These are phyloP conservation scores for Durio zibethinus DNA, from an alignment of 345 rosid genomes.

Conservation along the genomic window DNA sequence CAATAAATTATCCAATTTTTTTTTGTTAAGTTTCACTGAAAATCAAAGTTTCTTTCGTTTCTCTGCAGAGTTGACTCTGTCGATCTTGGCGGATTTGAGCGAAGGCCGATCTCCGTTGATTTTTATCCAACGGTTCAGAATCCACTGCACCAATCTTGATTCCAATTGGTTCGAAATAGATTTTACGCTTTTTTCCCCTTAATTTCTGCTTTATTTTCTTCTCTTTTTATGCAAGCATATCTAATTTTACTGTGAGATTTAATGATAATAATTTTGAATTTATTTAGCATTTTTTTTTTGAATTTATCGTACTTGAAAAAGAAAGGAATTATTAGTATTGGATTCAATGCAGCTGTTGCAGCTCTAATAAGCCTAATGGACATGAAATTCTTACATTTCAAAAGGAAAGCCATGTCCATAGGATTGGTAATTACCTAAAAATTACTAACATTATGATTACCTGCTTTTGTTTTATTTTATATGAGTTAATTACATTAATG, in stretches of 20 bases:
- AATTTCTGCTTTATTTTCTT: neutral
- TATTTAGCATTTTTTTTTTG: neutral
- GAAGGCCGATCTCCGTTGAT: constrained; percentile 48
- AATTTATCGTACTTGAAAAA: neutral
- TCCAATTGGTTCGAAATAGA: constrained; percentile 43
- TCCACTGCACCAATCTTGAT: constrained; percentile 49
- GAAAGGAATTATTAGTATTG: neutral
- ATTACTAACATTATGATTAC: neutral
- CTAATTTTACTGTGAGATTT: neutral
- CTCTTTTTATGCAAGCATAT: neutral
- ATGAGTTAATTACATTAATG: too few species aligned
- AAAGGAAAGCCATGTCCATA: constrained; percentile 46
- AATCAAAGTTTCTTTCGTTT: neutral
- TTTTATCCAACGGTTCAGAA: constrained; percentile 52
- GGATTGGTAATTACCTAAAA: constrained; percentile 45
- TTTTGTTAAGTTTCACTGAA: neutral
- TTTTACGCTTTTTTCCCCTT: too few species aligned
- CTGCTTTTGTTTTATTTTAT: neutral
- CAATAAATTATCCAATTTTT: neutral
- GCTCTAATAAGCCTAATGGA: constrained; percentile 56
- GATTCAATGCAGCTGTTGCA: constrained; percentile 47
- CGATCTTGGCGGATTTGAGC: constrained; percentile 48
- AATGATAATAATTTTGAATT: neutral
- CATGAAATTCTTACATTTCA: constrained; percentile 49
- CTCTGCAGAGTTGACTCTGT: constrained; percentile 55